A percentile compares a stretch with the other conserved stretches of the same genome.
Conservation (phyloP, 805 yeast genomes). For the Hanseniaspora clermontiae region DNA sequence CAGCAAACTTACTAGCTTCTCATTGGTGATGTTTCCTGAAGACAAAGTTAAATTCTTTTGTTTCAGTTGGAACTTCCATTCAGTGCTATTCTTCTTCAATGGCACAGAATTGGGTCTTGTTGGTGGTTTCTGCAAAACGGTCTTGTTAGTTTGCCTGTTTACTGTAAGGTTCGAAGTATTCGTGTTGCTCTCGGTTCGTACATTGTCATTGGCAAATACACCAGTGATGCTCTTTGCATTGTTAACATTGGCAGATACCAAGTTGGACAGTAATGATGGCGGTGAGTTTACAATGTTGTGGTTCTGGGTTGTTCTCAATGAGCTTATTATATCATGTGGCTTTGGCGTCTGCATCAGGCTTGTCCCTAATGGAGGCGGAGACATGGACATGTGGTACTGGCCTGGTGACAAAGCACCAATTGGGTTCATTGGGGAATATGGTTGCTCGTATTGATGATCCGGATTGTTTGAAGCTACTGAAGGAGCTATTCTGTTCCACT, state of each 20-base stretch:
- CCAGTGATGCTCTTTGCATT: not conserved
- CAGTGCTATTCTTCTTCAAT: constrained; percentile 26
- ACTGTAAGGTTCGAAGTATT: not conserved
- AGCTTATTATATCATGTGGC: constrained; percentile 11
- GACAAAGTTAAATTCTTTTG: constrained; percentile 38
- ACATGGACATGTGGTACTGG: constrained; percentile 6
- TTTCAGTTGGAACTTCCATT: constrained; percentile 50
- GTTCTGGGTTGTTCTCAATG: constrained; percentile 10
- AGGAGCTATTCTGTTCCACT: constrained; percentile 1
- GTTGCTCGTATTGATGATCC: constrained; percentile 5
- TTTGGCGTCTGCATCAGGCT: constrained; percentile 9
- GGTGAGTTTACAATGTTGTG: not conserved
- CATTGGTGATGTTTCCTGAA: constrained; percentile 40
- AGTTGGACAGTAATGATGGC: not conserved
- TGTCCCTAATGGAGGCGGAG: constrained; percentile 1
- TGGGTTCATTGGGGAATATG: not conserved
- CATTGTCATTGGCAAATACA: not conserved
- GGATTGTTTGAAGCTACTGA: not conserved
- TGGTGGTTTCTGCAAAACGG: not conserved
- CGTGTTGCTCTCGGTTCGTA: not conserved
- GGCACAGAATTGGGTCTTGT: constrained; percentile 7
- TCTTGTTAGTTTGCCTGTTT: not conserved
- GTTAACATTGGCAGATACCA: not conserved
- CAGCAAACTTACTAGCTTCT: constrained; percentile 44
- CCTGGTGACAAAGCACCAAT: constrained; percentile 4